Base-by-base conservation (phyloP, 2,329 filamentous ascomycete genomes). In the Polytolypa hystricis region DNA sequence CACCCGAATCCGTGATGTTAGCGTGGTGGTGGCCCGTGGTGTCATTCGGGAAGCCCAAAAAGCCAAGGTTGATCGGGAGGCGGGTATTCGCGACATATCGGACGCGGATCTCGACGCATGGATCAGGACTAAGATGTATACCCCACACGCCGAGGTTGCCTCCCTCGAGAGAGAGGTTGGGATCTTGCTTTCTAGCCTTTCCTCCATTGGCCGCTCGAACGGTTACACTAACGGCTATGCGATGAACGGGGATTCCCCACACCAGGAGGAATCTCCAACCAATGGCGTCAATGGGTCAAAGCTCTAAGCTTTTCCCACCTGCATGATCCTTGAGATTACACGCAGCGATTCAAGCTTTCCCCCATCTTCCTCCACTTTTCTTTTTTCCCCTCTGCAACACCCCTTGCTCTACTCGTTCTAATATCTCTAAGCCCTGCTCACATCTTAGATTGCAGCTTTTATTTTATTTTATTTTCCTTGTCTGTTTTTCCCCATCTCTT, bases 31-130 rank as follows among this genome's bases (percentile, higher is more conserved):
- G 19, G 84, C 87, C 20, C 78, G 85, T 33, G 85, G 89, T 62
- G 87, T 95, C 48, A 95, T 96, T 71, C 87, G 91, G 58, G 80
- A 84, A 15, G 87, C 89, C 4, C 82, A 93, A 52, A 70, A 79
- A 45, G 84, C 84, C 50, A 81, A 82, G 42, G 82, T 94, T 34
- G 66, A 69, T 47, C 60, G 66, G 23, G 58, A 69, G 46, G 59
- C 61, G 11, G 46, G 51, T 18, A 60, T 69, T 14, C 62, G 64
- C 35, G 52, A 50, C 9, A 57, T 69, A 54, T 54, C 45, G 29
- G 64, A 69, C 42, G 46, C 52, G 7, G 52, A 62, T 20, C 49
- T 69, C 26, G 65, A 69, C 41, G 51, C 53, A 28, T 69, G 62
- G 61, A 66, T 69, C 54, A 63, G 61, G 47, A 46, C 53, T 8